A percentile compares a stretch with the other conserved stretches of the same genome.
These are phyloP conservation scores for Dendrobium huoshanense DNA, from an alignment of 106 monocot genomes.

Conservation along the genomic window DNA sequence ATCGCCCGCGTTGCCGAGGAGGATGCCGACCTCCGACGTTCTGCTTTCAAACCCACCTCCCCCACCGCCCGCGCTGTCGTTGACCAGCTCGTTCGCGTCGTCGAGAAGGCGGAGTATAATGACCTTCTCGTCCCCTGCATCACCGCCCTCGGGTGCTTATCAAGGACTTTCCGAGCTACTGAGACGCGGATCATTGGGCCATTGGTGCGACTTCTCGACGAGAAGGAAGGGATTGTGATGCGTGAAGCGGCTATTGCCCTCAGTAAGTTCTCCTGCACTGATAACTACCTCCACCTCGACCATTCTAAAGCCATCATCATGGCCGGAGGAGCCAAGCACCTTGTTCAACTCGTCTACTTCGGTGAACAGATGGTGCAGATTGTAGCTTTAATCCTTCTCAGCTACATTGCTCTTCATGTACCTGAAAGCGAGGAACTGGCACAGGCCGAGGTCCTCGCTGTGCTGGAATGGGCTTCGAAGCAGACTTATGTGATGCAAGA, in stretches of 20 bases:
- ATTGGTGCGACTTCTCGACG: constrained; percentile 71
- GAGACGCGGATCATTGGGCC: constrained; percentile 86
- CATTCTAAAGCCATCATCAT: constrained; percentile 76
- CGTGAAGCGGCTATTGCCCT: constrained; percentile 60
- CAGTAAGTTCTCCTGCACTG: constrained; percentile 72
- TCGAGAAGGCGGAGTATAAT: constrained; percentile 63
- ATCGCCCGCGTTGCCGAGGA: constrained; percentile 71
- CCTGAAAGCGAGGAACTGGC: constrained; percentile 80
- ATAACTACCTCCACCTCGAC: constrained; percentile 72
- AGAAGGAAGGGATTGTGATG: constrained; percentile 45
- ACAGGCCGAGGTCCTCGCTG: constrained; percentile 53
- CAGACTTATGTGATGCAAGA: constrained; percentile 54
- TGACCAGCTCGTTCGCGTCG: constrained; percentile 65
- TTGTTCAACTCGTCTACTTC: constrained; percentile 83
- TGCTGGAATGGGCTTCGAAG: constrained; percentile 75
- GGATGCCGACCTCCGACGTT: constrained; percentile 59
- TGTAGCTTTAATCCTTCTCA: constrained; percentile 48
- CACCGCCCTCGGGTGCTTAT: constrained; percentile 64
- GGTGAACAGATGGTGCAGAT: constrained; percentile 60
- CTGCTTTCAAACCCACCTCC: constrained; percentile 83
- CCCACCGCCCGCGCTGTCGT: constrained; percentile 81
- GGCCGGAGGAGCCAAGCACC: constrained; percentile 64
- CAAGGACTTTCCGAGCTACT: constrained; percentile 80
- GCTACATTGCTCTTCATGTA: constrained; percentile 66
- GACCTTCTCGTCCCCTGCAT: constrained; percentile 73